Conservation (phyloP, 2,329 filamentous ascomycete species). For the Parafenestella ontariensis region DNA sequence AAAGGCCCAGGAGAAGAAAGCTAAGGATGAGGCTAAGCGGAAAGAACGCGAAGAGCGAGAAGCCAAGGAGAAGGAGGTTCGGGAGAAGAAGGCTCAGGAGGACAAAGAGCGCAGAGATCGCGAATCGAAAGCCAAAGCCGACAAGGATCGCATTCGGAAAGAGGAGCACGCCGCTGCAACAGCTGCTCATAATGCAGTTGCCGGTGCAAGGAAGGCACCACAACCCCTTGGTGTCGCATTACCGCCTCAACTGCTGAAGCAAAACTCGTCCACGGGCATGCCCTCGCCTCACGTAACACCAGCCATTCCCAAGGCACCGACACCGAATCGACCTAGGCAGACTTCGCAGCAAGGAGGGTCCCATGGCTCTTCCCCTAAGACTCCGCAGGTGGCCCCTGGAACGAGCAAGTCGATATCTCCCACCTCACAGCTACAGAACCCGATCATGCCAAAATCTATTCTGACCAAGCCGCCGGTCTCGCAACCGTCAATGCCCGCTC, state of each 20-base stretch:
- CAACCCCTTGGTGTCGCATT: constrained; percentile 57
- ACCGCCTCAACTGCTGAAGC: constrained; percentile 61
- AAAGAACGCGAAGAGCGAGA: constrained; percentile 72
- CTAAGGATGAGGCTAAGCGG: constrained; percentile 73
- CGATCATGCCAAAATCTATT: constrained; percentile 69
- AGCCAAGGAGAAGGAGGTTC: constrained; percentile 75
- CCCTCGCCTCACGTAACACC: constrained; percentile 87
- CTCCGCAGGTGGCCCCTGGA: constrained; percentile 62
- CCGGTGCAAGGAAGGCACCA: constrained; percentile 44
- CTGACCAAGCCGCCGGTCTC: constrained; percentile 63
- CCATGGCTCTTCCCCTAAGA: constrained; percentile 72
- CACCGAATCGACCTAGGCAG: constrained; percentile 77
- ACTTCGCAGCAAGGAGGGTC: constrained; percentile 77
- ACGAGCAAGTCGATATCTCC: constrained; percentile 65
- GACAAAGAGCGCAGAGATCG: constrained; percentile 66
- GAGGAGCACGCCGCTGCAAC: constrained; percentile 50
- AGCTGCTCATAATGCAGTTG: constrained; percentile 34
- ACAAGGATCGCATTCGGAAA: constrained; percentile 52
- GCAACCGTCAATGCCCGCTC: constrained; percentile 55
- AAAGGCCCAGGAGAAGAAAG: constrained; percentile 82
- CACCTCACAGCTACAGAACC: constrained; percentile 69
- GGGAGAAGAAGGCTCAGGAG: constrained; percentile 69
- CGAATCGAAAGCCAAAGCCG: constrained; percentile 60
- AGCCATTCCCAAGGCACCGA: constrained; percentile 80
- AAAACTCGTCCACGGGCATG: constrained; percentile 59